Evolutionary conservation across 2,329 filamentous ascomycete genomes (phyloP), one percentile per base, ranked within the genome.

Genomic region (Beauveria pseudobassiana): DNA sequence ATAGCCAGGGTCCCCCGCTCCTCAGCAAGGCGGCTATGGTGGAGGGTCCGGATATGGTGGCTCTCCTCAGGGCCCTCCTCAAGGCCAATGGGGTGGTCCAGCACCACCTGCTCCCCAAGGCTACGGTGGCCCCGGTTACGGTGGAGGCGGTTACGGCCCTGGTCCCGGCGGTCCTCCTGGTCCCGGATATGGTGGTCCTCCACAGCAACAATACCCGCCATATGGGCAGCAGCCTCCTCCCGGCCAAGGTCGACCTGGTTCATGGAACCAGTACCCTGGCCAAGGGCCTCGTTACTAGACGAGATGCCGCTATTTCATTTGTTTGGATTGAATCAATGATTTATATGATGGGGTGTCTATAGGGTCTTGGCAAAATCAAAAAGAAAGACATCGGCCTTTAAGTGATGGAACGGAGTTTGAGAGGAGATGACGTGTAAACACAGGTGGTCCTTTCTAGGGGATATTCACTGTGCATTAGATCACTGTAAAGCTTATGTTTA

Each of bases 241-340:
- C 58, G 65, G 65, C n/a, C 67, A 72, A 34, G 58, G 58, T 22
- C 57, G 49, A 2, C 68, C 68, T 18, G 66, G 71, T 7, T 67
- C 69, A 10, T 76, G 74, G 73, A 69, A 67, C 51, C 69, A 74
- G 56, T 77, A 76, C 56, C 74, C 73, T n/a, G 75, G 75, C 16
- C 74, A 75, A 62, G 67, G 68, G 53, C 74, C 70, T 49, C 68
- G 72, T n/a, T 74, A 74, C 63, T 74, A 64, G 40, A 28, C 45
- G 45, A 49, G 38, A 12, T 46, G 20, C 42, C 12, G 18, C 26
- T n/a, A 6, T 34, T 18, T 22, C 18, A n/a, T 34, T 46, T 12
- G 24, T 24, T 34, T 18, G 24, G 6, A 12, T 30, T n/a, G 14
- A 14, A 30, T 30, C 18, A 24, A 24, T 12, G 42, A 16, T 45